Base-by-base conservation (phyloP, 1,284 basidiomycete genomes). In the Phlebopus sp. region DNA sequence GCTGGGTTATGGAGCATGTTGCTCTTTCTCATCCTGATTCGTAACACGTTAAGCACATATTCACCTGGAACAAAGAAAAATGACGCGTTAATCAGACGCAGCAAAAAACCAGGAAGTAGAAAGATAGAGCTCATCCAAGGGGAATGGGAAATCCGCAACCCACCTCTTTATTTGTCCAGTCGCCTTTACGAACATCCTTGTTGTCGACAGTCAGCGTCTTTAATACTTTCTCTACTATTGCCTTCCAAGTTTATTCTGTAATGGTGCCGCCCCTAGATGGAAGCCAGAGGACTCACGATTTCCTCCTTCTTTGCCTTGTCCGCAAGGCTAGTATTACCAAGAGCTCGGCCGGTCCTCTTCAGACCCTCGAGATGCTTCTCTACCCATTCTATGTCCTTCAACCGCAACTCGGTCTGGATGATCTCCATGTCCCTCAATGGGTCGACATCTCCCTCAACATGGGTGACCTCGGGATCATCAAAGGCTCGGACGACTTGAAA, bases 341-440 rank as follows among this genome's bases (percentile, higher is more conserved):
- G 75, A 46, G 81, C 70, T 36, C 90, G 77, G 13, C 81, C 80
- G 35, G 69, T 64, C 71, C 86, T 90, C 71, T 90, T 92, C 53
- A 92, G 68, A 38, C 70, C 72, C 0, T 98, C 96, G 30, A 97
- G 70, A 43, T 84, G 75, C 74, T 98, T 98, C 72, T 98, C 91
- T 11, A 92, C 86, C 97, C 97, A 99, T 65, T 99, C 97, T 56
- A 97, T 97, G 69, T 99, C 97, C 75, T 99, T 99, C 47, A 99
- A 73, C 42, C 95, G 79, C 32, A 97, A 74, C 69, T 97, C 94
- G 29, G 84, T 97, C 57, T 88, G 87, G 67, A 99, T 99, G 65
- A 98, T 97, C 58, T 92, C 86, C 96, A 99, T 98, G 70, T 99
- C 97, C 55, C 97, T 87, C 45, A 91, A 60, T 17, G 97, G 97